Percentiles rank a stretch among this genome's conserved stretches.
Evolutionary conservation across 2,329 filamentous ascomycete species (phyloP).

Genomic region (Talaromyces sp.): DNA sequence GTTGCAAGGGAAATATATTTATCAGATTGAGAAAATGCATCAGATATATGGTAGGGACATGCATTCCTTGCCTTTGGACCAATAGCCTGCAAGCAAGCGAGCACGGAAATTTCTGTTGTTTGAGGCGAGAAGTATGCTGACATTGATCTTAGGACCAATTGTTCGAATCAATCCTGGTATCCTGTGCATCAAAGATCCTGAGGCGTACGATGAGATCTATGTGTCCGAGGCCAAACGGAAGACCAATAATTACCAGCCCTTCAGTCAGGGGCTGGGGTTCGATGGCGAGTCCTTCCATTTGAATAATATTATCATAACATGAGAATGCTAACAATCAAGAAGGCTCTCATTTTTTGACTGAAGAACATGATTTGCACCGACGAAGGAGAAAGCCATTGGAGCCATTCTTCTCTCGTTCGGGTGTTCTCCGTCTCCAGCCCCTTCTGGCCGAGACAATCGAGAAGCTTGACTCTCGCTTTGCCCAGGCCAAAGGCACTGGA

Average conservation of each 20-base stretch:
- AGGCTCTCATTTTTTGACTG: slow-evolving; percentile 24
- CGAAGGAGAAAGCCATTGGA: slow-evolving; percentile 24
- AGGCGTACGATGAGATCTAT: slow-evolving; percentile 22
- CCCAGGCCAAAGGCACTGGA: slow-evolving; percentile 21
- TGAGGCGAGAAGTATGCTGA: background rate
- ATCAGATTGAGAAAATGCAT: slow-evolving; percentile 33
- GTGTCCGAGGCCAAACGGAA: slow-evolving; percentile 20
- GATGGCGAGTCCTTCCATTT: slow-evolving; percentile 14
- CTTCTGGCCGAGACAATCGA: slow-evolving; percentile 18
- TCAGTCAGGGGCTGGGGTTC: slow-evolving; percentile 21
- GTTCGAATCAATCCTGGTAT: slow-evolving; percentile 26
- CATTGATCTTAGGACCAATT: slow-evolving; percentile 22
- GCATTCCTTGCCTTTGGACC: background rate
- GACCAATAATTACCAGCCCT: slow-evolving; percentile 23
- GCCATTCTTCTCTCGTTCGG: slow-evolving; percentile 25
- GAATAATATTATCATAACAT: background rate
- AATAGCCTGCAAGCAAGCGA: background rate
- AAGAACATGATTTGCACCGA: slow-evolving; percentile 28
- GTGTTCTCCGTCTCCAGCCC: slow-evolving; percentile 18
- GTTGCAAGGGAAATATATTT: slow-evolving; percentile 28
- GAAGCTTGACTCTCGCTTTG: slow-evolving; percentile 18
- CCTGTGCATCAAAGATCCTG: slow-evolving; percentile 24
- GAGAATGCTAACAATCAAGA: background rate
- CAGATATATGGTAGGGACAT: slow-evolving; percentile 33
- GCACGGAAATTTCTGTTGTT: background rate